Percentiles rank a stretch among this genome's conserved stretches.
These are phyloP conservation scores for Alternaria gansuensis DNA, from an alignment of 2,329 filamentous ascomycete species.

Conservation along the genomic window DNA sequence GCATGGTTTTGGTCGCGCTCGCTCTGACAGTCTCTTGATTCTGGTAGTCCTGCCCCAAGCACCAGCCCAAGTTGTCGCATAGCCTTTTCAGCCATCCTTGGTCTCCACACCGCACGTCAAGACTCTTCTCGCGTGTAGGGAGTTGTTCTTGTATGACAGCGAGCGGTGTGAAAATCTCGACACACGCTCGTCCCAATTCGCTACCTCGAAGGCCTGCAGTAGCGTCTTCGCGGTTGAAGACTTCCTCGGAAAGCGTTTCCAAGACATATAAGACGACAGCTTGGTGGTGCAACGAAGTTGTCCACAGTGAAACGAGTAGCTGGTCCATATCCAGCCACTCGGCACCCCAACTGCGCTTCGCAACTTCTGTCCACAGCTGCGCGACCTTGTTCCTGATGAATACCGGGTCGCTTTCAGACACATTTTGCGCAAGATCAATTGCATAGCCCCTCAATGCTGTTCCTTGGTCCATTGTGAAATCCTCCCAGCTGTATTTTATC, in stretches of 20 bases:
- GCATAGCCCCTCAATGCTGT: conserved; percentile 77
- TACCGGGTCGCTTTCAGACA: conserved; percentile 75
- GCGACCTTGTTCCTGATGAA: conserved; percentile 94
- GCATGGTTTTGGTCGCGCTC: conserved; percentile 79
- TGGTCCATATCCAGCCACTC: conserved; percentile 97
- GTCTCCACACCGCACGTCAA: conserved; percentile 76
- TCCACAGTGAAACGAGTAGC: conserved; percentile 82
- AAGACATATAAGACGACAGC: conserved; percentile 88
- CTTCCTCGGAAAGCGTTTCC: conserved; percentile 91
- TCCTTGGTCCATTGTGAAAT: conserved; percentile 74
- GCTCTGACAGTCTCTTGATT: conserved; percentile 72
- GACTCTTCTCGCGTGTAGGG: conserved; percentile 73
- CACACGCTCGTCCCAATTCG: conserved; percentile 84
- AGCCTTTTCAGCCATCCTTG: conserved; percentile 90
- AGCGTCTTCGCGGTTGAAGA: conserved; percentile 90
- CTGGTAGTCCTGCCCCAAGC: conserved; percentile 71
- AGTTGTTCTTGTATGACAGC: conserved; percentile 78
- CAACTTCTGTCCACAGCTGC: conserved; percentile 92
- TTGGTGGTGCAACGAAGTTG: conserved; percentile 70
- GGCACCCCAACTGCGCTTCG: conserved; percentile 89
- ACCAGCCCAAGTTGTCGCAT: conserved; percentile 76
- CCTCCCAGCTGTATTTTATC: conserved; percentile 83
- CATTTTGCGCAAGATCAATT: conserved; percentile 75
- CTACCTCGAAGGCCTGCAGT: conserved; percentile 84
- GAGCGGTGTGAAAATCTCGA: conserved; percentile 90